phyloP scores from a whole-genome alignment of 257 asterid species.

The Solanum pennellii region DNA sequence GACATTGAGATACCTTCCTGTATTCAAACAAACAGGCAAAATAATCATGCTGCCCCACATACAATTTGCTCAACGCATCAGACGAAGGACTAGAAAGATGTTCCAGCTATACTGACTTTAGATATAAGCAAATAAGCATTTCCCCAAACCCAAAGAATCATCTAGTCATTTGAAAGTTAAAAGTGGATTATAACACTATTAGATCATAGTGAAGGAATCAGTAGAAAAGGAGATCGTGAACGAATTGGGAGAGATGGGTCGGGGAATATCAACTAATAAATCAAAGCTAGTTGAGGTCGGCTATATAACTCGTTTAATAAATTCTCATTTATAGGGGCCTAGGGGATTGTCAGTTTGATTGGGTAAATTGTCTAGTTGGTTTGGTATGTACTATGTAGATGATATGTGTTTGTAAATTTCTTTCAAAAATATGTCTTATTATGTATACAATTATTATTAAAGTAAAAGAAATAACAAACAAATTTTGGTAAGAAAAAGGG shows the following conservation, averaged over 20 bases:
- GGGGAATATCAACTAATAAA: background rate
- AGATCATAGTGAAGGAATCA: background rate
- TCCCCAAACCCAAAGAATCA: too few species aligned
- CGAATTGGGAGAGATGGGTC: background rate
- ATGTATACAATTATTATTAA: background rate
- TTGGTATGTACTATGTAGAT: background rate
- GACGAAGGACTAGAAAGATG: background rate
- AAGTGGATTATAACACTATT: background rate
- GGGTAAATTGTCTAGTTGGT: background rate
- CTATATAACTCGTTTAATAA: background rate
- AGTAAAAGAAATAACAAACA: background rate
- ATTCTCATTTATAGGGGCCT: background rate
- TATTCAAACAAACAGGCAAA: constrained; percentile 1
- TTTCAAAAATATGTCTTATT: background rate
- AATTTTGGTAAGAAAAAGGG: background rate
- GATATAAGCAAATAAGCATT: background rate
- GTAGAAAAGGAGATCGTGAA: background rate
- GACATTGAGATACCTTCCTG: constrained; percentile 77
- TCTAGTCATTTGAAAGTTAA: background rate
- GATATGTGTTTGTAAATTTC: background rate
- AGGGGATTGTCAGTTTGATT: background rate
- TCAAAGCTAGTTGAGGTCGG: background rate
- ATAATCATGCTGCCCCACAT: background rate
- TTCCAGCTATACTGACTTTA: background rate
- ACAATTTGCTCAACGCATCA: background rate